Conservation (phyloP, 108 stramenopile genomes). For the Fistulifera pelliculosa region DNA sequence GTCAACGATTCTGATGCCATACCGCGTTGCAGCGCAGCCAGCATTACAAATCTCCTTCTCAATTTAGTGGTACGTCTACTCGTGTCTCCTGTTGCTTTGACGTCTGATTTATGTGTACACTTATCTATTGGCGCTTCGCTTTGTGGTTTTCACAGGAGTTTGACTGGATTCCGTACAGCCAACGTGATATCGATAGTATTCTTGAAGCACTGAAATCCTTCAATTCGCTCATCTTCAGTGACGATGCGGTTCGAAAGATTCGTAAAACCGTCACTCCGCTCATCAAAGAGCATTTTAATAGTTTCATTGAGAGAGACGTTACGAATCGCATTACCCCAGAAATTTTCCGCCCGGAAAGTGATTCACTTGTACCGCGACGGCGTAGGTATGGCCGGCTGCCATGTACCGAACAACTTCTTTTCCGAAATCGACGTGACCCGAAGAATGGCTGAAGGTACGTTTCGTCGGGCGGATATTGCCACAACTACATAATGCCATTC, state of each 20-base stretch:
- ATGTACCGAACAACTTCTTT: conserved; percentile 63
- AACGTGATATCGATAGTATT: conserved; percentile 3
- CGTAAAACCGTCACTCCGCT: neutral
- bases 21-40: conserved; percentile 22
- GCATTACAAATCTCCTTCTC: conserved; percentile 11
- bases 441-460: conserved; percentile 44
- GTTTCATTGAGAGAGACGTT: neutral
- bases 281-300: neutral
- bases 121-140: conserved; percentile 15
- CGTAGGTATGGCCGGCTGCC: conserved; percentile 50
- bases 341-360: conserved; percentile 49
- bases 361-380: conserved; percentile 82
- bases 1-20: conserved; percentile 31
- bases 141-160: conserved; percentile 19
- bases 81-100: no score
- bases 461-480: no score
- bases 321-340: conserved; percentile 16
- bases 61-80: conserved; percentile 47
- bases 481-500: no score
- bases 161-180: conserved; percentile 33
- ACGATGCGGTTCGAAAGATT: neutral
- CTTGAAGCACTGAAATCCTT: neutral
- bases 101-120: conserved; percentile 20
- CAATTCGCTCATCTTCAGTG: neutral
- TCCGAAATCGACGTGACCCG: conserved; percentile 57